Evolutionary conservation across 2,329 filamentous ascomycete species (phyloP), one percentile per base, ranked within the genome.

Genomic region (Dothidotthia symphoricarpi): DNA sequence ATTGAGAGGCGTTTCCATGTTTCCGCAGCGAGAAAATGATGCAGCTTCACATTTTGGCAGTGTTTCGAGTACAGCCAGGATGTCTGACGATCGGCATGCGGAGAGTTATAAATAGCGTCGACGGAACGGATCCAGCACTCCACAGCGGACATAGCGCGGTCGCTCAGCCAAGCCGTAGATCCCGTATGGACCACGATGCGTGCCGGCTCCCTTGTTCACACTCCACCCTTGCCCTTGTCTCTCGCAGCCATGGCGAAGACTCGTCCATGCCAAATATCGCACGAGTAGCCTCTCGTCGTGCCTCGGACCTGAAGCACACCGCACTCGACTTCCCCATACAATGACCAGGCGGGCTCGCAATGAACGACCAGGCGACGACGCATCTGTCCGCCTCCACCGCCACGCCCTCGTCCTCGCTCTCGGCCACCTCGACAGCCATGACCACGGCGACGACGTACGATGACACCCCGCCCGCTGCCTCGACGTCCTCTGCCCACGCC

Each of bases 381-480:
- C 52, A 61, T 34, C 52, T 59, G 24, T 63, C 60, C 6, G 59
- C 60, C 28, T 59, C 58, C 39, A 53, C 57, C 9, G 49, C 51
- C 27, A 47, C 58, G n/a, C 57, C 61, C 11, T 59, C 59, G 24
- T 57, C 51, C 7, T 51, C 28, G 31, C 35, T 59, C 16, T 63
- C 59, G 4, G 58, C 43, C 31, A 41, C 57, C 27, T 66, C 62
- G 38, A 66, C 63, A 10, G 58, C 63, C 35, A 57, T 60, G 50
- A 66, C 61, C 5, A 63, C 63, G 14, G 49, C 57, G 25, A 63
- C 57, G 47, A 57, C 53, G 16, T 46, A 53, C 34, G 57, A 61
- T 29, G 57, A 59, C 39, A 49, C 62, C 37, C 38, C 43, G 13
- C 51, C 52, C 17, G 43, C 28, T 31, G 37, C 48, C 24, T 38